phyloP scores from a whole-genome alignment of 257 asterid species.

The Capsicum chinense region DNA sequence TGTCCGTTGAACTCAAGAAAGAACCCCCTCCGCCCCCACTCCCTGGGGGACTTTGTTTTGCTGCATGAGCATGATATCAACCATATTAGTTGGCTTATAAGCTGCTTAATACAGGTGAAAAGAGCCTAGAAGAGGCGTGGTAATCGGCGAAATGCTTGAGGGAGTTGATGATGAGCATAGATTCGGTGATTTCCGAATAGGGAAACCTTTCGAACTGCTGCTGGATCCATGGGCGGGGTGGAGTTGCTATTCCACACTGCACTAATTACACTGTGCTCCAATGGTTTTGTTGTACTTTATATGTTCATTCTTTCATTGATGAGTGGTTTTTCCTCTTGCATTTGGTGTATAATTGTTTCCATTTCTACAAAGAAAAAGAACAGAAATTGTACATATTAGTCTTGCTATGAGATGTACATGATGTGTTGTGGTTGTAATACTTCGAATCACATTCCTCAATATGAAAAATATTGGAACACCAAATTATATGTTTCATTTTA shows the following conservation, averaged over 20 bases:
- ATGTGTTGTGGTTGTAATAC: not conserved
- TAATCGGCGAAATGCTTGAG: no score
- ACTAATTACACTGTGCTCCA: not conserved
- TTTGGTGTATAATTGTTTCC: not conserved
- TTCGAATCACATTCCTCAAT: not conserved
- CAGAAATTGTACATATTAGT: not conserved
- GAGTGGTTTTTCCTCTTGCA: not conserved
- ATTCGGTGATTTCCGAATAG: no score
- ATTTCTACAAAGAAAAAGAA: not conserved
- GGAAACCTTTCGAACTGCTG: no score
- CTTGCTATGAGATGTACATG: slow-evolving; percentile 21
- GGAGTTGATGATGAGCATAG: no score
- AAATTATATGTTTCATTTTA: not conserved
- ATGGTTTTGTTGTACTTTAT: not conserved
- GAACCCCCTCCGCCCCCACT: not conserved
- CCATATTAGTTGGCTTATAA: not conserved
- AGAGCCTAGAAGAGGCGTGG: not conserved
- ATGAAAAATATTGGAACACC: not conserved
- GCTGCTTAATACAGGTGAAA: slow-evolving; percentile 17
- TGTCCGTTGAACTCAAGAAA: slow-evolving; percentile 1
- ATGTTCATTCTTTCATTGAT: not conserved
- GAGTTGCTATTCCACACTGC: slow-evolving; percentile 11
- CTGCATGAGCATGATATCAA: not conserved
- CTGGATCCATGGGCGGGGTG: not conserved
- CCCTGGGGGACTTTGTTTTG: not conserved